Conservation (phyloP, 2,329 filamentous ascomycete species). For the Torrubiella hemipterigena region DNA sequence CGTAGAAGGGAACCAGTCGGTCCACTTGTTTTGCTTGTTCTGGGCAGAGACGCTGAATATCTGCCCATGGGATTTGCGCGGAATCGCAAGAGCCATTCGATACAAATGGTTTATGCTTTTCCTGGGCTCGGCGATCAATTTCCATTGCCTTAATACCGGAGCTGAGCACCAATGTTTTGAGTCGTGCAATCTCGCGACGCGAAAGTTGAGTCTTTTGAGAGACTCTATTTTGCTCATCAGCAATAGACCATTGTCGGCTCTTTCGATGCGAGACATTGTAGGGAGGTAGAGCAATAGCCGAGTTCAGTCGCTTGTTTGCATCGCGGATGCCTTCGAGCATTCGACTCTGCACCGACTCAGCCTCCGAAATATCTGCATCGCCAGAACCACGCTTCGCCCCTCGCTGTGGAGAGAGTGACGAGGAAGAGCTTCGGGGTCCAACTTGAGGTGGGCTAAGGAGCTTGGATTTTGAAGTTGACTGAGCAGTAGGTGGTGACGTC, state of each 20-base stretch:
- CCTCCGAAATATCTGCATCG: constrained; percentile 25
- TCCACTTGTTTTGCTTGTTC: constrained; percentile 19
- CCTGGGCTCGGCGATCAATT: constrained; percentile 54
- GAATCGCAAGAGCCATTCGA: too few relatives aligned
- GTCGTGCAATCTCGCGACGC: constrained; percentile 67
- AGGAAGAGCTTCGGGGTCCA: constrained; percentile 30
- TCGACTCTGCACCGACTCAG: constrained; percentile 21
- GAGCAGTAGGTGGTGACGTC: constrained; percentile 7
- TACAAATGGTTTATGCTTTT: constrained; percentile 24
- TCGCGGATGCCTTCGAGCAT: constrained; percentile 16
- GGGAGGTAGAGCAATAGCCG: constrained; percentile 16
- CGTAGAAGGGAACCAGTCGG: constrained; percentile 25
- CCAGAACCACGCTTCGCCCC: constrained; percentile 8
- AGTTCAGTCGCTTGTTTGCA: constrained; percentile 23
- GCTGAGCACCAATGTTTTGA: constrained; percentile 63
- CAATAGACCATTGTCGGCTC: constrained; percentile 39
- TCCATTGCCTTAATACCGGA: constrained; percentile 86
- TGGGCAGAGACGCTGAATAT: constrained; percentile 29
- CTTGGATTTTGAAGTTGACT: constrained; percentile 25
- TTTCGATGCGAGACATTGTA: constrained; percentile 12
- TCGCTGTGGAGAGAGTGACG: constrained; percentile 21
- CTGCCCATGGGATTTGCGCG: constrained; percentile 23
- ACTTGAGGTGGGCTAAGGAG: constrained; percentile 36
- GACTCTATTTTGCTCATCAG: constrained; percentile 23
- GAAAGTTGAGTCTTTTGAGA: constrained; percentile 31